These are phyloP conservation scores for Metrosideros polymorpha DNA, from an alignment of 441 rosid species.

Conservation along the genomic window DNA sequence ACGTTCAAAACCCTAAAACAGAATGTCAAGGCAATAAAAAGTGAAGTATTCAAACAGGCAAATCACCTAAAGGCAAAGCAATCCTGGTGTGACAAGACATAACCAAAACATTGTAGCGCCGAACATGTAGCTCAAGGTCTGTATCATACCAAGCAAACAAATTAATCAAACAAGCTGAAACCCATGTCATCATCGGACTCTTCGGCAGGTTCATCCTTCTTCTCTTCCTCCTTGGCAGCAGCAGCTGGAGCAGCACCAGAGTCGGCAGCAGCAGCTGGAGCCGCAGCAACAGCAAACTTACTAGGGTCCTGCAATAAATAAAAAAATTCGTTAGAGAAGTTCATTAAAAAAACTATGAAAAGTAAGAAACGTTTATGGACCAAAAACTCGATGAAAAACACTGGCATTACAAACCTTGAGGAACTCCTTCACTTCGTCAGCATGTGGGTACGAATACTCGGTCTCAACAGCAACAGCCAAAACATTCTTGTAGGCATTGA, in stretches of 20 bases:
- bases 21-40: background rate
- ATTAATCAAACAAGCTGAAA: conserved; percentile 59
- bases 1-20: background rate
- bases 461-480: conserved; percentile 63
- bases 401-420: conserved; percentile 32
- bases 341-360: background rate
- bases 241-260: conserved; percentile 21
- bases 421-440: conserved; percentile 80
- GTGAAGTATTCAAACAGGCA: background rate
- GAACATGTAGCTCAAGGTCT: background rate
- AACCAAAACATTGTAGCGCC: background rate
- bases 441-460: conserved; percentile 63
- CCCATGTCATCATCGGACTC: conserved; percentile 91
- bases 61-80: background rate
- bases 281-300: conserved; percentile 61
- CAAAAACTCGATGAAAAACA: background rate
- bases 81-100: background rate
- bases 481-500: conserved; percentile 80
- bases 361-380: background rate
- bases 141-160: background rate
- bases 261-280: conserved; percentile 21
- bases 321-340: background rate
- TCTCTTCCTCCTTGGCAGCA: conserved; percentile 42
- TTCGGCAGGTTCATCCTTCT: conserved; percentile 68
- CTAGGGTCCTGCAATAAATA: conserved; percentile 54